Percentiles rank a stretch among this genome's conserved stretches.
Conservation (phyloP, 345 rosid genomes). For the Aquilaria malaccensis region DNA sequence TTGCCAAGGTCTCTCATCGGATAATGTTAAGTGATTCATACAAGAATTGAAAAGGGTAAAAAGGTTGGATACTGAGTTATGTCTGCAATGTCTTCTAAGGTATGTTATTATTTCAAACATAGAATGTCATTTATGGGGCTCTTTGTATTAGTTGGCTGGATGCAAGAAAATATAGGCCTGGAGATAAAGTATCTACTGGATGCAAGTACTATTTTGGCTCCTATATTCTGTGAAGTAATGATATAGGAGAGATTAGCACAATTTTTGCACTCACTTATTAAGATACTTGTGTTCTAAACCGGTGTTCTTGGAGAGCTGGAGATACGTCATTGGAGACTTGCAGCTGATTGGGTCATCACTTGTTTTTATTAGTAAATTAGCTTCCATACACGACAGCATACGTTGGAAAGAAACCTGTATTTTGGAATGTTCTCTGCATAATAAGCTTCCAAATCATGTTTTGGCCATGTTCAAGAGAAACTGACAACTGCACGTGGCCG, state of each 20-base stretch:
- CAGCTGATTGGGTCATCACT: slow-evolving; percentile 8
- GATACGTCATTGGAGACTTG: neutral
- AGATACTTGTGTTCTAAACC: slow-evolving; percentile 6
- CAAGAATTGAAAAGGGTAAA: too few relatives aligned
- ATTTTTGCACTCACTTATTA: neutral
- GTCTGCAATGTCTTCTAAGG: neutral
- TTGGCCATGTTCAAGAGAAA: too few relatives aligned
- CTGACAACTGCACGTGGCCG: too few relatives aligned
- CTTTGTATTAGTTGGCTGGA: slow-evolving; percentile 1
- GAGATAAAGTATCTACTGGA: neutral
- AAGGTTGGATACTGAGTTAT: neutral
- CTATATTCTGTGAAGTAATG: neutral
- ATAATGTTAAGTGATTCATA: neutral
- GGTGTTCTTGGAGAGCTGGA: slow-evolving; percentile 3
- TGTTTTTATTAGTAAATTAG: neutral
- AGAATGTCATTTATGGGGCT: neutral
- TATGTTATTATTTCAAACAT: neutral
- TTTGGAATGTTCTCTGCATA: too few relatives aligned
- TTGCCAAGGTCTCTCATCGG: neutral
- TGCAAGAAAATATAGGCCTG: slow-evolving; percentile 1
- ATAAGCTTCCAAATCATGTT: too few relatives aligned
- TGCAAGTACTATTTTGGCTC: neutral
- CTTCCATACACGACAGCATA: neutral
- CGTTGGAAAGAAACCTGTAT: too few relatives aligned
- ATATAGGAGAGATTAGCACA: neutral